phyloP scores from a whole-genome alignment of 1,284 basidiomycete genomes.

The Rhodotorula sp. region DNA sequence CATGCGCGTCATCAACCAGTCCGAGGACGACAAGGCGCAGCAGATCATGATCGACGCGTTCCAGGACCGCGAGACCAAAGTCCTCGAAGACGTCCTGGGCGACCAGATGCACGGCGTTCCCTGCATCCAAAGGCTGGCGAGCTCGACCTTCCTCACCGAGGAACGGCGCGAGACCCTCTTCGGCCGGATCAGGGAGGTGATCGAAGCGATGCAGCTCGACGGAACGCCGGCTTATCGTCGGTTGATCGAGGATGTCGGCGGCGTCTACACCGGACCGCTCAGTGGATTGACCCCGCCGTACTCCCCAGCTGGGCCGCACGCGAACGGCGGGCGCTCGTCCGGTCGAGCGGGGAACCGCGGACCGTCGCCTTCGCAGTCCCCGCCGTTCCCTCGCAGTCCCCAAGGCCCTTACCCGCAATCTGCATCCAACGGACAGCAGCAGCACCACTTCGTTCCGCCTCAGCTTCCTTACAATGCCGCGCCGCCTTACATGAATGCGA shows the following conservation, averaged over 20 bases:
- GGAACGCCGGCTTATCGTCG: conserved; percentile 44
- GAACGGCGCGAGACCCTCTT: conserved; percentile 67
- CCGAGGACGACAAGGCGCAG: conserved; percentile 47
- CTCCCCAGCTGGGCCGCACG: neutral
- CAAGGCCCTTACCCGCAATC: neutral
- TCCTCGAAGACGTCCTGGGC: conserved; percentile 83
- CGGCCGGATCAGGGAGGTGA: conserved; percentile 53
- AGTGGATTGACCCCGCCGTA: conserved; percentile 11
- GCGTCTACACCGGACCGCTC: conserved; percentile 27
- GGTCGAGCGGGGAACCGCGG: neutral
- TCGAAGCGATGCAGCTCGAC: conserved; percentile 45
- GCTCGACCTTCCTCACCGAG: conserved; percentile 75
- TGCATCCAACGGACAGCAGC: neutral
- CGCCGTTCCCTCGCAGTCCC: neutral
- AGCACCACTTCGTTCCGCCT: neutral
- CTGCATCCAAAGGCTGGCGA: conserved; percentile 88
- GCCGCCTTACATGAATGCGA: neutral
- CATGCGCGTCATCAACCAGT: conserved; percentile 59
- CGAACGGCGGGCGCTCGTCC: neutral
- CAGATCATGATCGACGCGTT: conserved; percentile 47
- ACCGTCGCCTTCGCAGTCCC: neutral
- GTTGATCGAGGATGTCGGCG: conserved; percentile 35
- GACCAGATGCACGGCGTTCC: conserved; percentile 54
- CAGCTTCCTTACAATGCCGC: neutral
- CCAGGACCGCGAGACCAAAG: conserved; percentile 53